Percentiles rank a stretch among this genome's conserved stretches.
Conservation (phyloP, 352 stramenopile species). For the Globisporangium cederbergense region DNA sequence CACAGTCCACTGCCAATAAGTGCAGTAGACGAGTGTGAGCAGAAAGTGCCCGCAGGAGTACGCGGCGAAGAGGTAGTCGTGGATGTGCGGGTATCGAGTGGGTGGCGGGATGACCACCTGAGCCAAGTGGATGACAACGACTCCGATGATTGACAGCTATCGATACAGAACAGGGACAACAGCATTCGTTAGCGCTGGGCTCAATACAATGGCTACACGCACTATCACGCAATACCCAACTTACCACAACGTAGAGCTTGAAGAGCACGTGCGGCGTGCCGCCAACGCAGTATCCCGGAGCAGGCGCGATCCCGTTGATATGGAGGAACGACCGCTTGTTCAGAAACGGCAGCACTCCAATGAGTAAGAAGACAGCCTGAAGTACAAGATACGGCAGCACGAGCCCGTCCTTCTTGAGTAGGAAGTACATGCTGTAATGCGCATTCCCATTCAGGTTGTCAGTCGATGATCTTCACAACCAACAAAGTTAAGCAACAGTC, state of each 20-base stretch:
- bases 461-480: not conserved
- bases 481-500: not conserved
- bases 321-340: slow-evolving; percentile 30
- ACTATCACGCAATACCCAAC: not conserved
- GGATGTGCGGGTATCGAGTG: slow-evolving; percentile 70
- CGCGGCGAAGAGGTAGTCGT: slow-evolving; percentile 81
- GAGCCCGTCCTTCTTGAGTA: slow-evolving; percentile 80
- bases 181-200: not conserved
- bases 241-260: slow-evolving; percentile 51
- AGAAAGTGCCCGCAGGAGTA: slow-evolving; percentile 82
- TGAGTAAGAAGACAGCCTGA: slow-evolving; percentile 39
- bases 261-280: slow-evolving; percentile 32
- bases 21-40: slow-evolving; percentile 68
- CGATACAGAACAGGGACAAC: not conserved
- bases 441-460: not conserved
- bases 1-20: slow-evolving; percentile 81
- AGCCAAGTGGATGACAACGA: slow-evolving; percentile 48
- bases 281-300: slow-evolving; percentile 38
- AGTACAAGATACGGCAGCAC: slow-evolving; percentile 69
- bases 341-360: slow-evolving; percentile 49
- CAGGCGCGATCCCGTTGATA: slow-evolving; percentile 12
- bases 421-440: slow-evolving; percentile 72
- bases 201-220: not conserved
- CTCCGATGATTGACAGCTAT: slow-evolving; percentile 57
- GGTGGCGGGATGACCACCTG: slow-evolving; percentile 47